These are phyloP conservation scores for Lasiodiplodia sp. DNA, from an alignment of 2,329 filamentous ascomycete species.

Conservation along the genomic window DNA sequence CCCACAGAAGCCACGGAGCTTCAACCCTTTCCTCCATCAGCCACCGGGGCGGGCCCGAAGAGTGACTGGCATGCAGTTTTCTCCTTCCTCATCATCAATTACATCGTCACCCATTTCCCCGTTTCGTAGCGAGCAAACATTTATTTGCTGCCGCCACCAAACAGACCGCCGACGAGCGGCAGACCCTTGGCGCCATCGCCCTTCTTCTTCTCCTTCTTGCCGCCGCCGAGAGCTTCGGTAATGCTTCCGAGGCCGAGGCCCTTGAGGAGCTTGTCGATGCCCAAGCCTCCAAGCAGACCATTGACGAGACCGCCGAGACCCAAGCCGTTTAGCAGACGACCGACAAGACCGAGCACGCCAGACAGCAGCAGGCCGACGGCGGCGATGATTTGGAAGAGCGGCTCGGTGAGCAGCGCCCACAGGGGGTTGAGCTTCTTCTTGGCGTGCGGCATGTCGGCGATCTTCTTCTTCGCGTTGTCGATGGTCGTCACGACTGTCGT, in stretches of 20 bases:
- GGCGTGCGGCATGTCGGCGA: conserved; percentile 89
- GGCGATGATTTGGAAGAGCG: conserved; percentile 89
- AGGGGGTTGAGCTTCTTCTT: conserved; percentile 95
- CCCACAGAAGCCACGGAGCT: conserved; percentile 22
- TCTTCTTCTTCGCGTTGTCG: conserved; percentile 86
- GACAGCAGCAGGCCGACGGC: conserved; percentile 83
- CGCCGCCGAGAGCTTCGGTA: conserved; percentile 60
- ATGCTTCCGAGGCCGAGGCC: conserved; percentile 70
- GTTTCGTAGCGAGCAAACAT: background rate
- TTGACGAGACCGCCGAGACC: conserved; percentile 84
- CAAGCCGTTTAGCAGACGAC: conserved; percentile 78
- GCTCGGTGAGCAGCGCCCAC: conserved; percentile 82
- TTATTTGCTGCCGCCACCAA: conserved; percentile 57
- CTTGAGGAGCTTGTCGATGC: conserved; percentile 76
- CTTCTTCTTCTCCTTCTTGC: conserved; percentile 59
- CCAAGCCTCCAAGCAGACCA: conserved; percentile 77
- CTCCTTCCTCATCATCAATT: background rate
- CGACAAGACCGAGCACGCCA: conserved; percentile 85
- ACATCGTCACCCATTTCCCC: background rate
- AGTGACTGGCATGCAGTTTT: background rate
- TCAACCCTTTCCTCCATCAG: background rate
- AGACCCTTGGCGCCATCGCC: conserved; percentile 46
- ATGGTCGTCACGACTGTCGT: conserved; percentile 82
- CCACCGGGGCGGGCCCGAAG: background rate
- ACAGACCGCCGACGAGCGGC: conserved; percentile 56